A percentile compares a stretch with the other conserved stretches of the same genome.
phyloP scores from a whole-genome alignment of 2,329 filamentous ascomycete genomes.

The Thielaviopsis punctulata region DNA sequence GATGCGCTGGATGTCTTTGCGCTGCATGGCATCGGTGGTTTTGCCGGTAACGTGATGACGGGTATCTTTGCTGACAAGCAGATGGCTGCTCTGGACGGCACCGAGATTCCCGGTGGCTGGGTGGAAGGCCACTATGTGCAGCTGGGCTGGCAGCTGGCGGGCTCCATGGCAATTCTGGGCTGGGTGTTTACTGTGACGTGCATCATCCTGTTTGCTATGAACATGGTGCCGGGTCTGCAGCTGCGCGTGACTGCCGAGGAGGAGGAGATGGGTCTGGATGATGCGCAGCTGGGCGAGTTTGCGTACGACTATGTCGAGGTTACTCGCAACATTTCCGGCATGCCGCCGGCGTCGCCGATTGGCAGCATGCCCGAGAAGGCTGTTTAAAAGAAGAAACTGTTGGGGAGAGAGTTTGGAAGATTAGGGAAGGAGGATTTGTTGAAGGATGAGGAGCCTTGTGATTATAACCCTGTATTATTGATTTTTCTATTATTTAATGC shows the following conservation, averaged over 20 bases:
- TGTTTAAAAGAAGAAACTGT: conserved; percentile 1
- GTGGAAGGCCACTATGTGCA: conserved; percentile 54
- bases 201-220: conserved; percentile 52
- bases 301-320: conserved; percentile 71
- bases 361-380: conserved; percentile 11
- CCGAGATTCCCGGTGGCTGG: conserved; percentile 45
- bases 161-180: conserved; percentile 43
- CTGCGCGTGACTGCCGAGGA: conserved; percentile 50
- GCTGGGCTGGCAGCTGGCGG: conserved; percentile 54
- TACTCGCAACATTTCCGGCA: conserved; percentile 40
- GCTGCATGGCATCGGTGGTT: conserved; percentile 72
- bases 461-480: too few relatives aligned
- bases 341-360: conserved; percentile 10
- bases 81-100: conserved; percentile 54
- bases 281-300: conserved; percentile 65
- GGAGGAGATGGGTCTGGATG: conserved; percentile 53
- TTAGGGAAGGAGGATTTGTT: too few relatives aligned
- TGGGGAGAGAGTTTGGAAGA: neutral
- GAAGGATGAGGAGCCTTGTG: too few relatives aligned
- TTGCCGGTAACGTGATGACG: conserved; percentile 63
- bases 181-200: conserved; percentile 53
- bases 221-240: conserved; percentile 52
- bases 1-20: conserved; percentile 85
- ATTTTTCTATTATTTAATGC: too few relatives aligned
- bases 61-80: conserved; percentile 60